Evolutionary conservation across 1,284 basidiomycete species (phyloP).

Genomic region (Puccinia brachypodii): DNA sequence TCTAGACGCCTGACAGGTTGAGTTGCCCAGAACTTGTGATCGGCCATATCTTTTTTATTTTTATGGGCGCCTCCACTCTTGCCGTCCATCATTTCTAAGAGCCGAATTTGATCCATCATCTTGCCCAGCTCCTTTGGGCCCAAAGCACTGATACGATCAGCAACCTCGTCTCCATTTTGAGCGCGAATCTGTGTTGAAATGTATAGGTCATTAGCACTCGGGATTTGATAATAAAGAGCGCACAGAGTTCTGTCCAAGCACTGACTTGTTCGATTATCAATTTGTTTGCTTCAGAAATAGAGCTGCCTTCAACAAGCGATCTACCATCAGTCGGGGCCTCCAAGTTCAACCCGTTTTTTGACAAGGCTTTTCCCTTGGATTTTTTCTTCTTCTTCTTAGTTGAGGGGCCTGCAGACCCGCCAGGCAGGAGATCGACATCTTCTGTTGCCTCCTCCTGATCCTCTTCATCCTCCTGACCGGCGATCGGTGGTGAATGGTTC

Average conservation of each 20-base stretch:
- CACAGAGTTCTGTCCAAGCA: not conserved
- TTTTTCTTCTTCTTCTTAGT: conserved; percentile 47
- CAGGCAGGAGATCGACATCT: not conserved
- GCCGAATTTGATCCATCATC: conserved; percentile 26
- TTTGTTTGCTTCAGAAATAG: conserved; percentile 29
- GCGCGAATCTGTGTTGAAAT: conserved; percentile 9
- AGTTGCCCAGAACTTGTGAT: conserved; percentile 95
- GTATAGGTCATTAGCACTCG: not conserved
- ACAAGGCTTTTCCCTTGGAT: conserved; percentile 37
- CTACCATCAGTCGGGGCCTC: not conserved
- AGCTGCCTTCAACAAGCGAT: conserved; percentile 5
- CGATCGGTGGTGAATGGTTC: conserved; percentile 3
- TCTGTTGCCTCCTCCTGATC: not conserved
- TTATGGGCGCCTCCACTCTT: conserved; percentile 38
- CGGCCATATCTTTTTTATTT: conserved; percentile 64
- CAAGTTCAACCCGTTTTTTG: not conserved
- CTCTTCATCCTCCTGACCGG: conserved; percentile 15
- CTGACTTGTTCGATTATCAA: conserved; percentile 34
- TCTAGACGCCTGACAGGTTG: conserved; percentile 89
- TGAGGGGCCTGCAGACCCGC: conserved; percentile 2
- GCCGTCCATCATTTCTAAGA: conserved; percentile 49
- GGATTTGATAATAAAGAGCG: not conserved
- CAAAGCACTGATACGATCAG: conserved; percentile 35
- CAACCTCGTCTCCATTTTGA: conserved; percentile 26
- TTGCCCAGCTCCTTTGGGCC: conserved; percentile 28